A percentile compares a stretch with the other conserved stretches of the same genome.
Conservation (phyloP, 805 yeast genomes). For the Torulaspora maleeae region DNA sequence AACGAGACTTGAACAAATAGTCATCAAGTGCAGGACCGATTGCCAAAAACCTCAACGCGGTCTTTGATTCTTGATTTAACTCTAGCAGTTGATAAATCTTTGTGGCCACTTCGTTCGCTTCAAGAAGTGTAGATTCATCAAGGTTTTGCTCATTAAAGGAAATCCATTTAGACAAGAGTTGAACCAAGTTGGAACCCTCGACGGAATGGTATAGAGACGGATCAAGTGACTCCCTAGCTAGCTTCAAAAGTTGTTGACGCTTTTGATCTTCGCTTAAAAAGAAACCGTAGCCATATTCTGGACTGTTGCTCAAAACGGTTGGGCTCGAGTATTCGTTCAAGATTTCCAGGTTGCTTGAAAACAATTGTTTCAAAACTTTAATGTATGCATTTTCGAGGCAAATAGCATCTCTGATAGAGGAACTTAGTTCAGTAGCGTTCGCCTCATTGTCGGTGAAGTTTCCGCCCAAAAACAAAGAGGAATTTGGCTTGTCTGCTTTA, state of each 20-base stretch:
- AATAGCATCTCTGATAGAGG: conserved; percentile 42
- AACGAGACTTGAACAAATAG: conserved; percentile 50
- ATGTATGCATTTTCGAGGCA: conserved; percentile 70
- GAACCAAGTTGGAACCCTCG: conserved; percentile 47
- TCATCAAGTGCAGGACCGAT: conserved; percentile 38
- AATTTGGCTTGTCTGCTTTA: conserved; percentile 50
- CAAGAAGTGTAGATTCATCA: conserved; percentile 24
- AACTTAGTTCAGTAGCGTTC: conserved; percentile 10
- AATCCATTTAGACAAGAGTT: conserved; percentile 66
- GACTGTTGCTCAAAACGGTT: conserved; percentile 49
- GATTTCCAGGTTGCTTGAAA: conserved; percentile 47
- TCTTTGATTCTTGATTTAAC: conserved; percentile 38
- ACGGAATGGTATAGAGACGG: conserved; percentile 40
- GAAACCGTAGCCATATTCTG: conserved; percentile 85
- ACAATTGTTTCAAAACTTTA: conserved; percentile 68
- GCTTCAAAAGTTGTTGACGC: conserved; percentile 41
- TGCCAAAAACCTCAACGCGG: conserved; percentile 43
- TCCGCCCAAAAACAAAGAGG: conserved; percentile 57
- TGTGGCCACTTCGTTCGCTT: conserved; percentile 31
- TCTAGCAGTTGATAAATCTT: conserved; percentile 39
- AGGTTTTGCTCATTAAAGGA: conserved; percentile 43
- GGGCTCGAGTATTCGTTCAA: conserved; percentile 54
- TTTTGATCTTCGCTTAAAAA: conserved; percentile 56
- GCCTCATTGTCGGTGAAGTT: conserved; percentile 5
- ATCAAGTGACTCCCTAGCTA: conserved; percentile 46